These are phyloP conservation scores for Kentomonas sorsogonicus DNA, from an alignment of 208 protist genomes.

Conservation along the genomic window DNA sequence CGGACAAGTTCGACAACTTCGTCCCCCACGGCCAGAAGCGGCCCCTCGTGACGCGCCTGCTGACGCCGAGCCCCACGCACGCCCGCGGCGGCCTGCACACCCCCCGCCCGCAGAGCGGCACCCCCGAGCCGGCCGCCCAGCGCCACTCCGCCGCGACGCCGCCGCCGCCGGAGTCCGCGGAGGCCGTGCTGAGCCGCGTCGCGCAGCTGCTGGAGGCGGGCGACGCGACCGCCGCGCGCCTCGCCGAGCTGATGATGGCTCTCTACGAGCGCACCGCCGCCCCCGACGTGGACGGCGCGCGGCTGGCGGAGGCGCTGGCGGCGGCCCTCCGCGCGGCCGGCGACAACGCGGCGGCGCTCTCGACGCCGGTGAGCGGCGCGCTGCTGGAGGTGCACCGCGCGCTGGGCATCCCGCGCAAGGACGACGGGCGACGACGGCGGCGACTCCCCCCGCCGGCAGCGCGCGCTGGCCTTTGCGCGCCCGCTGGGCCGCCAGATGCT, in stretches of 20 bases:
- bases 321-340: conserved; percentile 22
- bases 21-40: conserved; percentile 44
- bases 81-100: background rate
- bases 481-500: conserved; percentile 47
- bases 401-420: conserved; percentile 36
- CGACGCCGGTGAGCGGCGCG: conserved; percentile 49
- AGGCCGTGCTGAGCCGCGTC: conserved; percentile 20
- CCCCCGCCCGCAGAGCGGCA: background rate
- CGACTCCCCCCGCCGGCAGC: conserved; percentile 9
- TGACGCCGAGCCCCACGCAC: conserved; percentile 14
- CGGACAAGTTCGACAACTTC: conserved; percentile 59
- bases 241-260: conserved; percentile 39
- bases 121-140: background rate
- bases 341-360: conserved; percentile 42
- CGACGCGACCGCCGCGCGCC: conserved; percentile 16
- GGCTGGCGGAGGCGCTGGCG: conserved; percentile 35
- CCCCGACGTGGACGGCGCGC: conserved; percentile 25
- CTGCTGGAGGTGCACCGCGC: conserved; percentile 50
- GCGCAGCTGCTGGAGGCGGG: conserved; percentile 16
- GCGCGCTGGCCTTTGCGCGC: conserved; percentile 28
- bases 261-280: conserved; percentile 32
- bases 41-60: conserved; percentile 46
- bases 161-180: conserved; percentile 7
- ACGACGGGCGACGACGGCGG: background rate
- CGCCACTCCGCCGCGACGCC: conserved; percentile 2